phyloP scores from a whole-genome alignment of 2,329 filamentous ascomycete species.

The Cladosporium velox region DNA sequence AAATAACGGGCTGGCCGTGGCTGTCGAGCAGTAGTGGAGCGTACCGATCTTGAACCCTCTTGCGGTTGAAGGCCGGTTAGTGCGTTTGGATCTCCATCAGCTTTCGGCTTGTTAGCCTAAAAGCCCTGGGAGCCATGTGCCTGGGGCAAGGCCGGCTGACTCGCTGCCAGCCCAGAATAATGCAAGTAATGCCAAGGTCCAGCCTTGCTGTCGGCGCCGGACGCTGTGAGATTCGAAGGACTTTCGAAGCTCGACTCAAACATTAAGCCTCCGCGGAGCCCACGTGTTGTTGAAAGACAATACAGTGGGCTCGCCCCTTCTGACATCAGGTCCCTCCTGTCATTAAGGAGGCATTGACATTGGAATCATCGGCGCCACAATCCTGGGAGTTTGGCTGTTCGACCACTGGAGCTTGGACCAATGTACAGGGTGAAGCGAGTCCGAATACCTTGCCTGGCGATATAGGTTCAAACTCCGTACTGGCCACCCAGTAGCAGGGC shows the following conservation, averaged over 20 bases:
- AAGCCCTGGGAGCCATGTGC: neutral
- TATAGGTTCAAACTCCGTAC: too few relatives aligned
- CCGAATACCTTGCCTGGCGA: neutral
- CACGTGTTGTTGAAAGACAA: neutral
- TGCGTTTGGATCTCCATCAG: neutral
- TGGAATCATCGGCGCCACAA: neutral
- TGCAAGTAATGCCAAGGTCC: constrained; percentile 7
- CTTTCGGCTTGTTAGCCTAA: constrained; percentile 10
- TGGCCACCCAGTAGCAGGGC: too few relatives aligned
- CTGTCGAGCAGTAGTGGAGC: neutral
- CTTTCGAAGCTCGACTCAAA: neutral
- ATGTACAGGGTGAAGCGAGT: neutral
- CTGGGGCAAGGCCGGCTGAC: neutral
- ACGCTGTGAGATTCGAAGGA: neutral
- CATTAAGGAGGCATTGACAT: neutral
- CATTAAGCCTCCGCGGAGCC: neutral
- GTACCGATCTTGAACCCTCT: constrained; percentile 18
- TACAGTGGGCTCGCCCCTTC: neutral
- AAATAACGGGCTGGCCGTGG: constrained; percentile 1
- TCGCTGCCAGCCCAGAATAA: neutral
- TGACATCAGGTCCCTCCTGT: neutral
- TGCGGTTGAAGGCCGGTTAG: constrained; percentile 8
- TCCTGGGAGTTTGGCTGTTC: neutral
- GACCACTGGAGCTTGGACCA: neutral
- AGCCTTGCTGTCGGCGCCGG: constrained; percentile 4